Conservation (phyloP, 495 filamentous ascomycete genomes). For the Talaromyces thailandensis region DNA sequence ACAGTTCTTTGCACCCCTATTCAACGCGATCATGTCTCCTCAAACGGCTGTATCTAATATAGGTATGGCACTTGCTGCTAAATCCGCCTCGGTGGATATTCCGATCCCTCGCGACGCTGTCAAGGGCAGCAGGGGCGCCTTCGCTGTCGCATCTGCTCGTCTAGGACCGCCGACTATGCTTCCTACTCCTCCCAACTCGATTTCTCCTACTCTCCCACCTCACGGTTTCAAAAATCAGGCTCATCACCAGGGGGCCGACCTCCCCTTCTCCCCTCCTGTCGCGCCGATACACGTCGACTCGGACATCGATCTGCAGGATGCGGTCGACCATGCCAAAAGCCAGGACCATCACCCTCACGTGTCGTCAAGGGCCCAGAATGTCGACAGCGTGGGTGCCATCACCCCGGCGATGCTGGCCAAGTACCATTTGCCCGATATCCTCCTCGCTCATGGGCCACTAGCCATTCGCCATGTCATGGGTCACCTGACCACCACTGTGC, state of each 20-base stretch:
- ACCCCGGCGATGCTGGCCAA: constrained; percentile 81
- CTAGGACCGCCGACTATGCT: constrained; percentile 51
- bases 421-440: constrained; percentile 83
- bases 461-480: constrained; percentile 94
- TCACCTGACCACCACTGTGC: constrained; percentile 83
- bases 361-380: constrained; percentile 20
- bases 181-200: constrained; percentile 92
- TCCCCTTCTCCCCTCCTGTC: constrained; percentile 38
- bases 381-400: constrained; percentile 73
- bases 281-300: constrained; percentile 68
- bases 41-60: constrained; percentile 45
- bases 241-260: constrained; percentile 21
- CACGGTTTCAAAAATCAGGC: constrained; percentile 57
- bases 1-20: constrained; percentile 3
- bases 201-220: constrained; percentile 81
- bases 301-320: constrained; percentile 78
- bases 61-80: constrained; percentile 55
- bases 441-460: constrained; percentile 79
- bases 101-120: constrained; percentile 44
- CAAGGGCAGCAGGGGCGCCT: constrained; percentile 45
- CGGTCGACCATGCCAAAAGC: constrained; percentile 40
- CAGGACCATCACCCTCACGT: constrained; percentile 29
- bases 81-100: constrained; percentile 61
- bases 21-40: constrained; percentile 33
- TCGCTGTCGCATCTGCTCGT: constrained; percentile 51